phyloP scores from a whole-genome alignment of 306 rosid species.

The Medicago ruthenica region DNA sequence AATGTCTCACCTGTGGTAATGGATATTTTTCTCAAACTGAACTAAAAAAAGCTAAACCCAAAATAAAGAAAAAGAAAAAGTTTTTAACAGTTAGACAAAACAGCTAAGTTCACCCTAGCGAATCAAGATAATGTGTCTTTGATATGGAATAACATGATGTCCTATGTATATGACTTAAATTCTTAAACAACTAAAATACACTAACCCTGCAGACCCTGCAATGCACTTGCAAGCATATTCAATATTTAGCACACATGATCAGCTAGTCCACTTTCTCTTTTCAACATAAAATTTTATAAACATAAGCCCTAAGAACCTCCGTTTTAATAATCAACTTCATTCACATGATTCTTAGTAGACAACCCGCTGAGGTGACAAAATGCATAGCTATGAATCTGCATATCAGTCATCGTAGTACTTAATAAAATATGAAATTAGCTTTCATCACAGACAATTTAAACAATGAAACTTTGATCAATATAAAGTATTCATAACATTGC shows the following conservation, averaged over 20 bases:
- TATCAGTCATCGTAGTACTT: constrained; percentile 11
- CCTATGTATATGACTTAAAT: not conserved
- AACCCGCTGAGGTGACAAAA: constrained; percentile 17
- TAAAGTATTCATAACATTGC: too few relatives aligned
- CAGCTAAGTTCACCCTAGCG: not conserved
- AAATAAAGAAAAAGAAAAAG: not conserved
- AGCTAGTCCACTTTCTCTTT: constrained; percentile 28
- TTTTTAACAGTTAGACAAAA: constrained; percentile 3
- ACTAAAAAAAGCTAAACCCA: constrained; percentile 18
- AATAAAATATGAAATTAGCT: constrained; percentile 12
- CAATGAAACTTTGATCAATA: too few relatives aligned
- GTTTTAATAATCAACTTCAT: not conserved
- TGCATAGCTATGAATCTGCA: constrained; percentile 18
- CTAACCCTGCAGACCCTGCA: constrained; percentile 17
- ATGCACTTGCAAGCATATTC: constrained; percentile 16
- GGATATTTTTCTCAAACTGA: constrained; percentile 39
- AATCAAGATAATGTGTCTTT: constrained; percentile 25
- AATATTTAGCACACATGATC: not conserved
- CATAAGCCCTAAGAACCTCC: constrained; percentile 1
- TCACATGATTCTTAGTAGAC: not conserved
- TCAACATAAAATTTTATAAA: constrained; percentile 12
- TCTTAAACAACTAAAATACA: constrained; percentile 29
- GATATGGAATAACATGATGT: not conserved
- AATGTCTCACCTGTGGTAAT: constrained; percentile 78
- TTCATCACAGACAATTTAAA: too few relatives aligned